Evolutionary conservation across 2,329 filamentous ascomycete genomes (phyloP), one percentile per base, ranked within the genome.

Genomic region (Leptographium radiaticola): DNA sequence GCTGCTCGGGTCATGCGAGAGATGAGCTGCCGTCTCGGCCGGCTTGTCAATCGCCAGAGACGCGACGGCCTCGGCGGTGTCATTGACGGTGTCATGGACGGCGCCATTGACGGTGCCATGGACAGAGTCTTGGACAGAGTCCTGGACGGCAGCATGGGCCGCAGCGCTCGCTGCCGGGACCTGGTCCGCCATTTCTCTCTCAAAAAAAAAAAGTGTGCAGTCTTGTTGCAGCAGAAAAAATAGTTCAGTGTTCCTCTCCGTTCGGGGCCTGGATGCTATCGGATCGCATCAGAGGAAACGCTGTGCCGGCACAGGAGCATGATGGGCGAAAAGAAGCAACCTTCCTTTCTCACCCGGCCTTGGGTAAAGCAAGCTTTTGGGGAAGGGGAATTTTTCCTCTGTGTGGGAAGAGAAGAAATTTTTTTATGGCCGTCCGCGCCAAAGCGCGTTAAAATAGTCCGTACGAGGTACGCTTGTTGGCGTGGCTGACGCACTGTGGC

Each of bases 1-100:
- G 67, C 84, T 71, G 58, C 71, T 64, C 42, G 86, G 81, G 63
- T 86, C 77, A 67, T 90, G 85, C 25, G 85, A 87, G 59, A 83
- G 42, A 16, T 52, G 51, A 11, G 51, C 39, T 6, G 38, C 11
- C 4, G 15, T 20, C 25, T 33, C 5, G 2, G 33, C 34, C 5
- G 44, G 25, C 44, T 11, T 8, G 7, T 45, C 49, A 30, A 1
- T 25, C 5, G 8, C 38, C 12, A 59, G 55, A 13, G 56, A 42
- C 11, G 56, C 52, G 33, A 59, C 52, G 33, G 50, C 58, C 4
- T 49, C 18, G 6, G 50, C 43, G 25, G 58, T 50, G 4, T 54
- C 56, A 38, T 55, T 53, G n/a, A 49, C 53, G 40, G 54, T 15
- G 4, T n/a, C n/a, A n/a, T n/a, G n/a, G n/a, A n/a, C n/a, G 25